These are phyloP conservation scores for Cladosporium sp. DNA, from an alignment of 2,329 filamentous ascomycete genomes.

Conservation along the genomic window DNA sequence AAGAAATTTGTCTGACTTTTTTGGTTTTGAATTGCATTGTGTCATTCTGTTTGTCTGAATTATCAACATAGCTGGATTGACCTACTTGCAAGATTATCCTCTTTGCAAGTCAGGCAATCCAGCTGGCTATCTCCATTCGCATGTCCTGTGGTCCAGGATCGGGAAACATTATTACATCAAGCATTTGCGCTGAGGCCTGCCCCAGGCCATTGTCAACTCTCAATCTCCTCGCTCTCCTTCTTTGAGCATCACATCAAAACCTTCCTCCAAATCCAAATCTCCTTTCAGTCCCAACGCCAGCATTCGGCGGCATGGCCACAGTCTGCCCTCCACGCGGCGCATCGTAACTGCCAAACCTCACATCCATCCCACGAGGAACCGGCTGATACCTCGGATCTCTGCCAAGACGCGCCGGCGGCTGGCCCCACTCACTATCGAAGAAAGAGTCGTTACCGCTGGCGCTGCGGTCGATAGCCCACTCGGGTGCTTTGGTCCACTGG, in stretches of 20 bases:
- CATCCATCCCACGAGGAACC: constrained; percentile 18
- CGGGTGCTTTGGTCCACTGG: constrained; percentile 35
- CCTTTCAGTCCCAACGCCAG: background rate
- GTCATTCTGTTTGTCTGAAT: background rate
- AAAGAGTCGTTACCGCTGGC: constrained; percentile 37
- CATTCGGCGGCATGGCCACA: constrained; percentile 6
- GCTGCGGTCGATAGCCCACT: constrained; percentile 37
- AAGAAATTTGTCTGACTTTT: background rate
- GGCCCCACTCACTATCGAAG: constrained; percentile 36
- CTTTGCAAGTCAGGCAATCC: no score
- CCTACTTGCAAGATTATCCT: no score
- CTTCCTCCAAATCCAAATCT: constrained; percentile 11
- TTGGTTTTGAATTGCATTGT: no score
- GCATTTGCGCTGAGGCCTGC: background rate
- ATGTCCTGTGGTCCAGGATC: no score
- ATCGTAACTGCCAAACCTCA: constrained; percentile 15
- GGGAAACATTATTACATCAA: background rate
- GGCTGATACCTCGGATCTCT: constrained; percentile 33
- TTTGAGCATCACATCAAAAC: background rate
- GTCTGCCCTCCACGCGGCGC: background rate
- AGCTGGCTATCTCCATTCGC: no score
- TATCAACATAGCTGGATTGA: background rate
- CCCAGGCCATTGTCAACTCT: background rate
- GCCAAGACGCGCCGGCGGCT: constrained; percentile 34
- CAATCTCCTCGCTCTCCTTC: background rate